Evolutionary conservation across 2,329 filamentous ascomycete species (phyloP).

Genomic region (Furcasterigmium sp.): DNA sequence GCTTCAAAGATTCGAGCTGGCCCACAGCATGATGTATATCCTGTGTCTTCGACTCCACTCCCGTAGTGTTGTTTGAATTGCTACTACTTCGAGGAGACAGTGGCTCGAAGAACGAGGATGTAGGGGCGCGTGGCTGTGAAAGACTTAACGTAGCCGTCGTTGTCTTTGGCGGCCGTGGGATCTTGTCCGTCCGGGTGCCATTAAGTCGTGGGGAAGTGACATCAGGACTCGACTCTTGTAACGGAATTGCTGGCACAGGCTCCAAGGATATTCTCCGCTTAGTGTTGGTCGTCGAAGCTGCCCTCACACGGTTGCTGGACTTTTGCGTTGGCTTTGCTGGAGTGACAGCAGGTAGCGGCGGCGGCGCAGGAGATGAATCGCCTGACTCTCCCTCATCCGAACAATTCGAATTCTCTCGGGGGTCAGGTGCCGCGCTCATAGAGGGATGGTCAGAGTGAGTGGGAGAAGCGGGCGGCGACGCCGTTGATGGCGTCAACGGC

Average conservation of each 20-base stretch:
- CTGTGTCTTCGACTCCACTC: too few species aligned
- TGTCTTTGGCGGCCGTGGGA: constrained; percentile 22
- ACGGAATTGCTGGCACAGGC: constrained; percentile 16
- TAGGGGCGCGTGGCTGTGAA: constrained; percentile 27
- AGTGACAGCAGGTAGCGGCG: neutral
- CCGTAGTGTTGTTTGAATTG: too few species aligned
- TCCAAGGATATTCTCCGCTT: constrained; percentile 23
- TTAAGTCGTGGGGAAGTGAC: constrained; percentile 23
- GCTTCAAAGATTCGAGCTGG: too few species aligned
- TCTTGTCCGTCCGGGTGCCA: constrained; percentile 27
- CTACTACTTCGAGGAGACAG: constrained; percentile 17
- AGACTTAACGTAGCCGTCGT: constrained; percentile 17
- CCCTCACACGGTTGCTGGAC: constrained; percentile 16
- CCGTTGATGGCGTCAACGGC: neutral
- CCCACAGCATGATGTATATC: too few species aligned
- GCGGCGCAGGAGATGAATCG: too few species aligned
- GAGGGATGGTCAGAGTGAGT: neutral
- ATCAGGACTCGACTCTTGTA: constrained; percentile 22
- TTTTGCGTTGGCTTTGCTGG: constrained; percentile 11
- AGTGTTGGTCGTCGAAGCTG: constrained; percentile 18
- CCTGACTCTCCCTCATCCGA: too few species aligned
- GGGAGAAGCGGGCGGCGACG: neutral
- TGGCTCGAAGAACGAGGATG: constrained; percentile 32
- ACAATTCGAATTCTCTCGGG: neutral
- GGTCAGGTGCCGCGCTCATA: neutral